Percentiles rank a stretch among this genome's conserved stretches.
phyloP scores from a whole-genome alignment of 352 stramenopile genomes.

The Phytophthora quininea region DNA sequence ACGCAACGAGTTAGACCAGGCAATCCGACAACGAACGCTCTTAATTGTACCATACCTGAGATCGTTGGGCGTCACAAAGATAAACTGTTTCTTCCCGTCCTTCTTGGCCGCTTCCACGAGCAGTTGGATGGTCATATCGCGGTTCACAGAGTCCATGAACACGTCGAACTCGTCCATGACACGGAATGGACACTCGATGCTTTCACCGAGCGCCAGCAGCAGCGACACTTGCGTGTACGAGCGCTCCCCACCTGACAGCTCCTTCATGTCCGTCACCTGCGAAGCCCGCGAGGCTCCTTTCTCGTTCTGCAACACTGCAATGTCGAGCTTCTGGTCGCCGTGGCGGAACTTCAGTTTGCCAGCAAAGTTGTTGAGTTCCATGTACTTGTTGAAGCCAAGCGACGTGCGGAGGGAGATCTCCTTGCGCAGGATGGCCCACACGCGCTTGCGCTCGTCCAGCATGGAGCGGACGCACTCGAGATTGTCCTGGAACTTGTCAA shows the following conservation, averaged over 20 bases:
- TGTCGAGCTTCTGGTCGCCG: slow-evolving; percentile 75
- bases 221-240: slow-evolving; percentile 97
- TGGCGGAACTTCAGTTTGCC: slow-evolving; percentile 85
- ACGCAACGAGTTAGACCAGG: background rate
- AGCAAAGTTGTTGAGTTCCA: slow-evolving; percentile 86
- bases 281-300: slow-evolving; percentile 65
- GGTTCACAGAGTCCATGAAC: slow-evolving; percentile 98
- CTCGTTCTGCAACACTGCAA: slow-evolving; percentile 84
- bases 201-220: slow-evolving; percentile 93
- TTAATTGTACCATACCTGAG: slow-evolving; percentile 60
- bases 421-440: slow-evolving; percentile 81
- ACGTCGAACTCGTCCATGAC: slow-evolving; percentile 99
- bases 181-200: slow-evolving; percentile 93
- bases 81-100: slow-evolving; percentile 84
- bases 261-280: slow-evolving; percentile 96
- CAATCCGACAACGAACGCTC: slow-evolving; percentile 1
- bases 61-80: slow-evolving; percentile 90
- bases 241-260: slow-evolving; percentile 96
- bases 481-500: slow-evolving; percentile 68
- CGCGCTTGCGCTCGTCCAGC: slow-evolving; percentile 74
- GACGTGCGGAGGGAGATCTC: slow-evolving; percentile 82
- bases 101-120: slow-evolving; percentile 90
- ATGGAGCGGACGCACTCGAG: slow-evolving; percentile 69
- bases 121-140: slow-evolving; percentile 95
- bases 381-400: slow-evolving; percentile 86